Evolutionary conservation across 73 alveolate genomes (phyloP).

Genomic region (Tetrahymena elliotti): DNA sequence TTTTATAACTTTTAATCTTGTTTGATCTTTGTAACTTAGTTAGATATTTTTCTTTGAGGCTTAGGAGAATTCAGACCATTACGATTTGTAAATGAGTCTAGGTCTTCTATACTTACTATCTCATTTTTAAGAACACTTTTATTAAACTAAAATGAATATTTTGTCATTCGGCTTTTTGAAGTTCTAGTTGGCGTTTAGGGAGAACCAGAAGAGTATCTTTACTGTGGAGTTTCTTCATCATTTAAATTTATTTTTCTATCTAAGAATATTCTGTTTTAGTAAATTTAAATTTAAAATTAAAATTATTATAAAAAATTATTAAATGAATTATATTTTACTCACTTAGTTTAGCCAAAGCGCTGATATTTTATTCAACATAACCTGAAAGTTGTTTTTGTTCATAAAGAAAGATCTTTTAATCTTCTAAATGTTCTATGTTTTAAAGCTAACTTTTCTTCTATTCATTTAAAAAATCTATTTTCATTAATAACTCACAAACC

Average conservation of each 20-base stretch:
- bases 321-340: background rate
- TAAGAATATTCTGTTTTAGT: background rate
- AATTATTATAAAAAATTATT: background rate
- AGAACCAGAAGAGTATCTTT: background rate
- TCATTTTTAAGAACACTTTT: background rate
- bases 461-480: background rate
- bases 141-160: background rate
- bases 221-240: background rate
- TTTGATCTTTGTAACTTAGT: background rate
- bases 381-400: background rate
- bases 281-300: background rate
- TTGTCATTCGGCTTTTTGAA: background rate
- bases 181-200: background rate
- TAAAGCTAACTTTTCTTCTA: background rate
- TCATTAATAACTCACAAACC: background rate
- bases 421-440: background rate
- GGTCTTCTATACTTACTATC: background rate
- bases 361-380: background rate
- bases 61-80: background rate
- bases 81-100: background rate
- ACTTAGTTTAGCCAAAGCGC: background rate
- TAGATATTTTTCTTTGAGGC: background rate
- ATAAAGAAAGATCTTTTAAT: background rate
- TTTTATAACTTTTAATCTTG: background rate
- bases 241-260: background rate